phyloP scores from a whole-genome alignment of 1,284 basidiomycete species.

The Trametes hirsuta region DNA sequence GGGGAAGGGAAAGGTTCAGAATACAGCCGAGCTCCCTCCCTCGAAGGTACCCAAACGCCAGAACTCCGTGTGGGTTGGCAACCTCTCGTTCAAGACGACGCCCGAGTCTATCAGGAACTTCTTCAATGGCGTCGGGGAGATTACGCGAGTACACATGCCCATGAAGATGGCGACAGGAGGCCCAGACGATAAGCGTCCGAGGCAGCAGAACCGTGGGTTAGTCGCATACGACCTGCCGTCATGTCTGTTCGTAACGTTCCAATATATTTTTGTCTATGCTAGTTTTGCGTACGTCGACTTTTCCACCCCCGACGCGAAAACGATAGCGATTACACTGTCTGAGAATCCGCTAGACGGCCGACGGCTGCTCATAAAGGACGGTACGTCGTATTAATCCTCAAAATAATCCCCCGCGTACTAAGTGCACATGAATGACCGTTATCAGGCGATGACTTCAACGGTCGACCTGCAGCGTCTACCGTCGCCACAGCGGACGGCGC shows the following conservation, averaged over 20 bases:
- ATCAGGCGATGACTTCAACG: constrained; percentile 73
- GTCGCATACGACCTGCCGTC: constrained; percentile 30
- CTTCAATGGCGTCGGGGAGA: constrained; percentile 73
- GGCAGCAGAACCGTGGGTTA: constrained; percentile 72
- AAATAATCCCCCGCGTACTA: background rate
- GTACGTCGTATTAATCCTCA: constrained; percentile 44
- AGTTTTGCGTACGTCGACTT: constrained; percentile 99
- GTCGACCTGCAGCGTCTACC: constrained; percentile 53
- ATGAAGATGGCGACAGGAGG: constrained; percentile 48
- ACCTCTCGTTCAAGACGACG: constrained; percentile 91
- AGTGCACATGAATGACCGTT: background rate
- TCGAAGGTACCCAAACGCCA: constrained; percentile 54
- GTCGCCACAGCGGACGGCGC: constrained; percentile 35
- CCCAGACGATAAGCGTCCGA: constrained; percentile 37
- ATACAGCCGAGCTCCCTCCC: constrained; percentile 32
- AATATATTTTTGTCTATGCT: constrained; percentile 14
- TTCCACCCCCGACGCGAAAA: constrained; percentile 74
- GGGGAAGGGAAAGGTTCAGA: constrained; percentile 40
- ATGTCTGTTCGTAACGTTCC: background rate
- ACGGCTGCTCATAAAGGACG: constrained; percentile 91
- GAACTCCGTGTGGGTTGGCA: constrained; percentile 95
- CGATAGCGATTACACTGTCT: constrained; percentile 76
- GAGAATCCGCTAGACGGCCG: constrained; percentile 87
- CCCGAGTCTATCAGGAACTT: constrained; percentile 70
- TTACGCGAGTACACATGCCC: constrained; percentile 78